Evolutionary conservation across 192 early-diverging fungal species (phyloP).

Genomic region (Glomus cerebriforme): DNA sequence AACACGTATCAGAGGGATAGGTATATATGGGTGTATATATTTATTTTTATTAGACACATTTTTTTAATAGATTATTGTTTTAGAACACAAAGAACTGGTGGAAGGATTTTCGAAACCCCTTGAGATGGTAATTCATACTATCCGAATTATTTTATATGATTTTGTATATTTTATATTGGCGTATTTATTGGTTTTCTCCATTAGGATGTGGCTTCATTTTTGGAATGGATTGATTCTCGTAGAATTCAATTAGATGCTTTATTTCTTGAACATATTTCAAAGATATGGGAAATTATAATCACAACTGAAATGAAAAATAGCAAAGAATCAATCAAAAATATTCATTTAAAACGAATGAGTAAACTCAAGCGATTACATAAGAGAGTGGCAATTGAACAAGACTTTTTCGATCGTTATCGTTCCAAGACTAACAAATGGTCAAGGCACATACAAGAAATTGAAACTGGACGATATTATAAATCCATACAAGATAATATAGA

Average conservation of each 20-base stretch:
- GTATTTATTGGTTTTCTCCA: neutral
- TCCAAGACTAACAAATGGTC: slow-evolving; percentile 57
- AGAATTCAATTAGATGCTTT: slow-evolving; percentile 53
- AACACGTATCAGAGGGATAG: slow-evolving; percentile 36
- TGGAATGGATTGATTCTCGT: slow-evolving; percentile 58
- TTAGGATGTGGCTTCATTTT: slow-evolving; percentile 59
- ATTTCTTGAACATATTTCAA: slow-evolving; percentile 57
- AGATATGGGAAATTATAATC: slow-evolving; percentile 61
- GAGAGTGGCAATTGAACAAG: slow-evolving; percentile 44
- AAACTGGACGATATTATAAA: slow-evolving; percentile 54
- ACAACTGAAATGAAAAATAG: slow-evolving; percentile 51
- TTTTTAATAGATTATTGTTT: neutral
- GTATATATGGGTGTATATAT: slow-evolving; percentile 10
- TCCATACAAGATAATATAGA: slow-evolving; percentile 61
- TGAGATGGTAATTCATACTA: slow-evolving; percentile 45
- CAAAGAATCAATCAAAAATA: slow-evolving; percentile 49
- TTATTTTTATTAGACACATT: too few relatives aligned
- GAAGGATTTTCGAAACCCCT: slow-evolving; percentile 59
- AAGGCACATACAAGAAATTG: slow-evolving; percentile 59
- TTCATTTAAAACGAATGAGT: slow-evolving; percentile 48
- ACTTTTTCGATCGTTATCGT: slow-evolving; percentile 53
- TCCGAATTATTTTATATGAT: neutral
- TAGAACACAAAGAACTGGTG: slow-evolving; percentile 52
- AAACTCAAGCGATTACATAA: slow-evolving; percentile 56
- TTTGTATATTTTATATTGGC: neutral